Evolutionary conservation across 73 alveolate genomes (phyloP).

Genomic region (Tetrahymena malaccensis): DNA sequence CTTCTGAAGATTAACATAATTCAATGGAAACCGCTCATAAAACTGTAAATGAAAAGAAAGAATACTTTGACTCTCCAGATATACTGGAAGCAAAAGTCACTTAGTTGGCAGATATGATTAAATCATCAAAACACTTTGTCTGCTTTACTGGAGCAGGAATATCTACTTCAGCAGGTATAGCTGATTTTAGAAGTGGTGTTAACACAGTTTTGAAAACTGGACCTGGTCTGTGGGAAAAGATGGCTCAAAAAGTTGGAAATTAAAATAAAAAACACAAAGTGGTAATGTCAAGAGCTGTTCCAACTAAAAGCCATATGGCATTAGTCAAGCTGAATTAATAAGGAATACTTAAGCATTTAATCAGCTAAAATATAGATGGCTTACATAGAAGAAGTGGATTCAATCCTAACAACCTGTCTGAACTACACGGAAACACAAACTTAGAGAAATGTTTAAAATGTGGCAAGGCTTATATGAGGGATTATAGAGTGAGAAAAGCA

Average conservation of each 20-base stretch:
- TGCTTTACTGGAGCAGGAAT: slow-evolving; percentile 96
- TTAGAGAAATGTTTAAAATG: slow-evolving; percentile 62
- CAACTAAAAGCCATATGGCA: slow-evolving; percentile 71
- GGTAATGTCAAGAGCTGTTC: slow-evolving; percentile 47
- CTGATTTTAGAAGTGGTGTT: slow-evolving; percentile 86
- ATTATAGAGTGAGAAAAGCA: slow-evolving; percentile 66
- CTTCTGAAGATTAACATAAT: neutral
- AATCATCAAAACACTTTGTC: slow-evolving; percentile 56
- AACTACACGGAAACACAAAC: slow-evolving; percentile 87
- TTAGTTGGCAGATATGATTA: slow-evolving; percentile 53
- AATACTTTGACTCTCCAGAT: slow-evolving; percentile 68
- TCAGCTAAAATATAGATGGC: slow-evolving; percentile 88
- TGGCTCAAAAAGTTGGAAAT: slow-evolving; percentile 36
- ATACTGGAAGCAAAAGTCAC: slow-evolving; percentile 56
- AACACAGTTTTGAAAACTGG: slow-evolving; percentile 72
- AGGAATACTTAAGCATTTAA: slow-evolving; percentile 50
- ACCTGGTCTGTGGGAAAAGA: slow-evolving; percentile 76
- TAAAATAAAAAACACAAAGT: neutral
- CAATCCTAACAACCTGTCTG: slow-evolving; percentile 64
- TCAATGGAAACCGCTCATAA: slow-evolving; percentile 28
- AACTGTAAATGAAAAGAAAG: slow-evolving; percentile 71
- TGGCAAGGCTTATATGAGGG: slow-evolving; percentile 61
- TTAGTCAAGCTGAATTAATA: slow-evolving; percentile 36
- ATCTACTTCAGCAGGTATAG: slow-evolving; percentile 89
- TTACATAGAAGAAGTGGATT: slow-evolving; percentile 90